Evolutionary conservation across 2,329 filamentous ascomycete species (phyloP).

Genomic region (Calycina marina): DNA sequence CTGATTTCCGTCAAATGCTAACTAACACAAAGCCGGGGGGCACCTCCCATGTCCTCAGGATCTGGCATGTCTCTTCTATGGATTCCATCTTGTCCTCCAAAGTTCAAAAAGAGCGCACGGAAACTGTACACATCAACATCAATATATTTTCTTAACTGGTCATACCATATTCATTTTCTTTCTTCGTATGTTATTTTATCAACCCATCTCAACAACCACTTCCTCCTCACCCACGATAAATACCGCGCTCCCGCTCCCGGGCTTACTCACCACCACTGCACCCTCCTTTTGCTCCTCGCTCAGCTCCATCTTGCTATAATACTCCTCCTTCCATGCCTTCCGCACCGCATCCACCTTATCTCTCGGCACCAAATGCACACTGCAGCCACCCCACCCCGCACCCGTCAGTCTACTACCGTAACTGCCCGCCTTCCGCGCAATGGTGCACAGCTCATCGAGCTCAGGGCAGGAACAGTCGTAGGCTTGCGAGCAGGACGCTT

Average conservation of each 20-base stretch:
- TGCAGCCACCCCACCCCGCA: slow-evolving; percentile 94
- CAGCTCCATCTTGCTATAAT: slow-evolving; percentile 56
- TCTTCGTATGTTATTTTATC: background rate
- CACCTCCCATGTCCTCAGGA: too few relatives aligned
- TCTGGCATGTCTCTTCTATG: too few relatives aligned
- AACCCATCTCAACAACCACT: background rate
- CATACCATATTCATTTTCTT: too few relatives aligned
- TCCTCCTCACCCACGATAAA: slow-evolving; percentile 25
- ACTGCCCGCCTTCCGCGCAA: slow-evolving; percentile 64
- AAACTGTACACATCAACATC: slow-evolving; percentile 3
- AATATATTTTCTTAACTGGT: too few relatives aligned
- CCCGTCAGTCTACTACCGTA: slow-evolving; percentile 81
- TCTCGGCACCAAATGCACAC: slow-evolving; percentile 78
- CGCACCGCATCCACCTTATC: slow-evolving; percentile 68
- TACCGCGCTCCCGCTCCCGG: slow-evolving; percentile 56
- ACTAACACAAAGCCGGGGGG: too few relatives aligned
- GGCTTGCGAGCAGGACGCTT: slow-evolving; percentile 69
- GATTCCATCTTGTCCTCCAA: too few relatives aligned
- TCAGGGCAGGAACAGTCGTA: slow-evolving; percentile 91
- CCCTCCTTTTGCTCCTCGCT: slow-evolving; percentile 59
- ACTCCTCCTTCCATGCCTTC: slow-evolving; percentile 63
- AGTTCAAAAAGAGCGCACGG: too few relatives aligned
- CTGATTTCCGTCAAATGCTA: too few relatives aligned
- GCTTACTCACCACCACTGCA: slow-evolving; percentile 80
- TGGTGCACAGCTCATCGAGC: slow-evolving; percentile 73